Conservation (phyloP, 805 yeast species). For the Saccharomycopsis lassenensis region DNA sequence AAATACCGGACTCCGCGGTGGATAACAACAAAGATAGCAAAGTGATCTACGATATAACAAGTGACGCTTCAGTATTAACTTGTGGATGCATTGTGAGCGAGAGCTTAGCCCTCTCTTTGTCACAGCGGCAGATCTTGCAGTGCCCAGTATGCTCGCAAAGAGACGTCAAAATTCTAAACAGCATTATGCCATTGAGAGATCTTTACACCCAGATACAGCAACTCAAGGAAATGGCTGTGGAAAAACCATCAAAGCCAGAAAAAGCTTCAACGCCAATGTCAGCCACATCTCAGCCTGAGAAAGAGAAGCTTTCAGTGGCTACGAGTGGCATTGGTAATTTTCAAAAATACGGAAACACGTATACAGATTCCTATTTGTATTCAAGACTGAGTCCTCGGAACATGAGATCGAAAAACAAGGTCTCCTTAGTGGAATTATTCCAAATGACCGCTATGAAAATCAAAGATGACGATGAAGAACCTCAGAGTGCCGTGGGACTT, state of each 20-base stretch:
- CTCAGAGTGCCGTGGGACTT: constrained; percentile 1
- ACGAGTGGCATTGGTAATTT: not conserved
- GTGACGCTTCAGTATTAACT: constrained; percentile 15
- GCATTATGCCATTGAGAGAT: constrained; percentile 12
- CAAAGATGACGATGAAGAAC: constrained; percentile 12
- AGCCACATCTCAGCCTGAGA: not conserved
- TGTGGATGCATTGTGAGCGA: constrained; percentile 18
- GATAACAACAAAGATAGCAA: not conserved
- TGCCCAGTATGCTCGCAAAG: constrained; percentile 11
- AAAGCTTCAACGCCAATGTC: not conserved
- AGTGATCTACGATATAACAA: constrained; percentile 1
- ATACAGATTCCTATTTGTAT: constrained; percentile 1
- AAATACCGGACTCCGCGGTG: too few species aligned
- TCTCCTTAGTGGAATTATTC: constrained; percentile 13
- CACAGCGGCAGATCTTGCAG: not conserved
- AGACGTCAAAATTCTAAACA: constrained; percentile 5
- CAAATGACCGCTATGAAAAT: constrained; percentile 14
- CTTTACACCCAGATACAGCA: constrained; percentile 6
- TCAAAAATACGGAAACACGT: not conserved
- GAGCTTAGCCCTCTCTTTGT: constrained; percentile 3
- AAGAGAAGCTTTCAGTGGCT: not conserved
- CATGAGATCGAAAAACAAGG: constrained; percentile 7
- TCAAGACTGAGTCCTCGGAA: constrained; percentile 3
- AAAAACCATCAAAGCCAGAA: not conserved
- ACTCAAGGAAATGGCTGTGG: not conserved